A percentile compares a stretch with the other conserved stretches of the same genome.
These are phyloP conservation scores for Lobosporangium transversale DNA, from an alignment of 192 early-diverging fungal species.

Conservation along the genomic window DNA sequence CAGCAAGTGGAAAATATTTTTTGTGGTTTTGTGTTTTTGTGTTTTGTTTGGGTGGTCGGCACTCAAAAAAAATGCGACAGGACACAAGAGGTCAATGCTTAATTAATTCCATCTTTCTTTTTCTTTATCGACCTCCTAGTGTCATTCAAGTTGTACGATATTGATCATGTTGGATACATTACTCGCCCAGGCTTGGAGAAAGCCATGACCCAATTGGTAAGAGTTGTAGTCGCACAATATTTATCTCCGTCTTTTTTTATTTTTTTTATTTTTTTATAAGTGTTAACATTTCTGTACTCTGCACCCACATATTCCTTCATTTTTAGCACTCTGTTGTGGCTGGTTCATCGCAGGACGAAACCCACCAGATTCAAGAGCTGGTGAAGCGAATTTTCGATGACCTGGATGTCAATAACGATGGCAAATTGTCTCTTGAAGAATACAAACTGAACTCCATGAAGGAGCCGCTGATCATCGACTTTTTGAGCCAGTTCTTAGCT, in stretches of 20 bases:
- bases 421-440: constrained; percentile 76
- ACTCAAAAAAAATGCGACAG: background rate
- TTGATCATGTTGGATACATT: constrained; percentile 79
- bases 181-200: constrained; percentile 76
- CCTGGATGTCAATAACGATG: constrained; percentile 82
- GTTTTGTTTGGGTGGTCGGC: background rate
- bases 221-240: background rate
- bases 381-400: constrained; percentile 82
- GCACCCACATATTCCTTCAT: too few relatives aligned
- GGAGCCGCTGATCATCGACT: constrained; percentile 81
- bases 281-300: too few relatives aligned
- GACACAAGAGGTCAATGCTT: constrained; percentile 19
- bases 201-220: constrained; percentile 81
- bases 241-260: constrained; percentile 6
- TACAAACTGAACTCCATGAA: constrained; percentile 84
- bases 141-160: constrained; percentile 82
- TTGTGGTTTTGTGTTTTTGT: background rate
- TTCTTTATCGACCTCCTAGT: constrained; percentile 65
- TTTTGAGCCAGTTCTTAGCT: constrained; percentile 78
- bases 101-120: constrained; percentile 12
- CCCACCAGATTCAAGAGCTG: constrained; percentile 68
- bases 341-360: constrained; percentile 69
- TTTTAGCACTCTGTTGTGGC: constrained; percentile 47
- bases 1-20: too few relatives aligned
- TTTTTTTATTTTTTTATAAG: constrained; percentile 9